phyloP scores from a whole-genome alignment of 495 filamentous ascomycete species.

The Aspergillus indologenus region DNA sequence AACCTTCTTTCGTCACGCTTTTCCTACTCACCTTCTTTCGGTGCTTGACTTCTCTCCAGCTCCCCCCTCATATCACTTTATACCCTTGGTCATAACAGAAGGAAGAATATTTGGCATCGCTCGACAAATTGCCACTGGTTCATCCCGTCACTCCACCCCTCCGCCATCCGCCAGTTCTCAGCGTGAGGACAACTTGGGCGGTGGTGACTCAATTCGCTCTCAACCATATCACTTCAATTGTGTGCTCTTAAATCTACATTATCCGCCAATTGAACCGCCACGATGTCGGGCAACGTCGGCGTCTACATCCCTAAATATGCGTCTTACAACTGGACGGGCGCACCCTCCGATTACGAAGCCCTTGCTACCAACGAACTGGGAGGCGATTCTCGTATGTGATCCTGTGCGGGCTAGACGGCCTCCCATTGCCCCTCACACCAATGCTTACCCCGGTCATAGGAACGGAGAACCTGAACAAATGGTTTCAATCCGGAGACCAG shows the following conservation, averaged over 20 bases:
- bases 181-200: background rate
- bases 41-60: background rate
- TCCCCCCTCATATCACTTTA: background rate
- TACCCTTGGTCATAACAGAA: background rate
- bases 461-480: conserved; percentile 82
- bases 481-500: conserved; percentile 69
- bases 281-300: conserved; percentile 18
- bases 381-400: conserved; percentile 70
- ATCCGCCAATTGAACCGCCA: background rate
- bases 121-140: background rate
- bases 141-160: background rate
- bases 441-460: conserved; percentile 37
- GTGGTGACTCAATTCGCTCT: background rate
- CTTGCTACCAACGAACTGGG: conserved; percentile 68
- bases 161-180: conserved; percentile 3
- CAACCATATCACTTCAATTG: background rate
- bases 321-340: conserved; percentile 80
- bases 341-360: conserved; percentile 67
- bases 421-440: background rate
- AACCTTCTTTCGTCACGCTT: background rate
- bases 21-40: background rate
- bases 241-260: background rate
- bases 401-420: background rate
- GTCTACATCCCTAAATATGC: conserved; percentile 44
- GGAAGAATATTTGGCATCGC: background rate